Evolutionary conservation across 225 moss, liverwort and hornwort genomes (phyloP).

Genomic region (Pseudoscleropodium purum): DNA sequence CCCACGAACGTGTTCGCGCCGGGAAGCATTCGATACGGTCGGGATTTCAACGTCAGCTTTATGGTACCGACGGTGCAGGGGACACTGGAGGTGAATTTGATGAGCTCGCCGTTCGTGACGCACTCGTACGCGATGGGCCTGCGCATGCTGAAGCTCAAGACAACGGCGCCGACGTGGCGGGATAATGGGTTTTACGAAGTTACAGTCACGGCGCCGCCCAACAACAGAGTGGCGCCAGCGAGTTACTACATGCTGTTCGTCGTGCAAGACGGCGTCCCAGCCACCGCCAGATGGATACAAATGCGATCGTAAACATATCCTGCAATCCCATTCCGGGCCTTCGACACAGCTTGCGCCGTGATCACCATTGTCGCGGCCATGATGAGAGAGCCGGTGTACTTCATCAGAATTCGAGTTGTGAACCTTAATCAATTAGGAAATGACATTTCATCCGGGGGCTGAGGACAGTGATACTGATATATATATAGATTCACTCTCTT

Average conservation of each 20-base stretch:
- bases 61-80: background rate
- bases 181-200: slow-evolving; percentile 12
- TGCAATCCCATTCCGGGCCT: background rate
- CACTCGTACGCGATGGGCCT: slow-evolving; percentile 74
- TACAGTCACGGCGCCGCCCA: slow-evolving; percentile 39
- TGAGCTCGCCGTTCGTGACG: slow-evolving; percentile 58
- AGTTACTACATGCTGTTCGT: slow-evolving; percentile 79
- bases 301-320: background rate
- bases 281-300: slow-evolving; percentile 46
- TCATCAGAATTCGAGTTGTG: too few relatives aligned
- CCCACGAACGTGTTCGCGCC: slow-evolving; percentile 8
- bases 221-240: slow-evolving; percentile 34
- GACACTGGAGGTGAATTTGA: slow-evolving; percentile 21
- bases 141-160: slow-evolving; percentile 45
- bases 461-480: background rate
- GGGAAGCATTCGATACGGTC: background rate
- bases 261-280: slow-evolving; percentile 13
- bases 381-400: background rate
- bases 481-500: background rate
- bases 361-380: background rate
- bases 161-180: background rate
- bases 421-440: too few relatives aligned
- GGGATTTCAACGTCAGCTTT: slow-evolving; percentile 4
- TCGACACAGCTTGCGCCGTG: background rate
- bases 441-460: background rate